phyloP scores from a whole-genome alignment of 2,329 filamentous ascomycete genomes.

The Ophiostoma ulmi region DNA sequence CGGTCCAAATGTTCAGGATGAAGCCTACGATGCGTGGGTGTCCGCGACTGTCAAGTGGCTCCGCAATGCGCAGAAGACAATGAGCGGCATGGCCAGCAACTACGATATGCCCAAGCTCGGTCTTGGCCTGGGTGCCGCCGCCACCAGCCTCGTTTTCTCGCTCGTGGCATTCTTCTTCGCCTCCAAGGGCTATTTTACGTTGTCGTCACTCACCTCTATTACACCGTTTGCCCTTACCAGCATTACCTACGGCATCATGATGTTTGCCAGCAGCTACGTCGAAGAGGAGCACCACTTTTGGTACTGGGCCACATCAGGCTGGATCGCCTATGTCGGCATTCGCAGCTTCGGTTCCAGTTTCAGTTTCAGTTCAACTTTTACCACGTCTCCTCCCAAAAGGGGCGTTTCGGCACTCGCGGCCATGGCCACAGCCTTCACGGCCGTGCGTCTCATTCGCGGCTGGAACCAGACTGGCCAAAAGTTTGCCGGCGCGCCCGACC shows the following conservation, averaged over 20 bases:
- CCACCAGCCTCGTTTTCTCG: slow-evolving; percentile 39
- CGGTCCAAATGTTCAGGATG: slow-evolving; percentile 24
- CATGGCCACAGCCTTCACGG: slow-evolving; percentile 48
- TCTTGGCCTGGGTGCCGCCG: slow-evolving; percentile 41
- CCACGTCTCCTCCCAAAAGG: not conserved
- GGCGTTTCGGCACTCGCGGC: slow-evolving; percentile 18
- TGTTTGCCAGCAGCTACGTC: slow-evolving; percentile 97
- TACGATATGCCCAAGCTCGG: slow-evolving; percentile 67
- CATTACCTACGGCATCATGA: slow-evolving; percentile 71
- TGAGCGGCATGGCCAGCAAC: slow-evolving; percentile 89
- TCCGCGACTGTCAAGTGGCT: slow-evolving; percentile 52
- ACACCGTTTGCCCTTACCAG: slow-evolving; percentile 48
- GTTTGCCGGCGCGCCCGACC: slow-evolving; percentile 82
- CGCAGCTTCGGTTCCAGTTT: slow-evolving; percentile 39
- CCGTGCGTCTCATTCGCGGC: slow-evolving; percentile 63
- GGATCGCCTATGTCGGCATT: slow-evolving; percentile 54
- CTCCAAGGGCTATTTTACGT: slow-evolving; percentile 19
- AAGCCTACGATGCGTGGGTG: slow-evolving; percentile 23
- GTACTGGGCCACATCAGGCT: slow-evolving; percentile 81
- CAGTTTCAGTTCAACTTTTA: slow-evolving; percentile 28
- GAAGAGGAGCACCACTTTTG: slow-evolving; percentile 99
- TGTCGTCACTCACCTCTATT: slow-evolving; percentile 27
- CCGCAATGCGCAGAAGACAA: slow-evolving; percentile 64
- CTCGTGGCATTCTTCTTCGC: slow-evolving; percentile 34
- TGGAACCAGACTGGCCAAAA: slow-evolving; percentile 99